phyloP scores from a whole-genome alignment of 208 protist species.

The Lotmaria passim region DNA sequence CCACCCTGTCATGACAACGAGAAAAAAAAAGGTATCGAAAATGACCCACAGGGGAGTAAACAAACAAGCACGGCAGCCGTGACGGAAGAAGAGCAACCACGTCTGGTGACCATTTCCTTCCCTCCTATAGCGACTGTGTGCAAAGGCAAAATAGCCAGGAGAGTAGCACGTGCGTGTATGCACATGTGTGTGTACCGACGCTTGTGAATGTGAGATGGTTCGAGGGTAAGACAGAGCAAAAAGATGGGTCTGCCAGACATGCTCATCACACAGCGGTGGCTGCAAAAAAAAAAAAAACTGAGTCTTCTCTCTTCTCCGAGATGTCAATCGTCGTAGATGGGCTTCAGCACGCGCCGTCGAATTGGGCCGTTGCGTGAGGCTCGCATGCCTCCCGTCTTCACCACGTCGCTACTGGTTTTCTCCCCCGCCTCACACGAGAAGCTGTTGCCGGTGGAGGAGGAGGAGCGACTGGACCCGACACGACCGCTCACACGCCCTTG shows the following conservation, averaged over 20 bases:
- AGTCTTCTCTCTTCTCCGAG: not conserved
- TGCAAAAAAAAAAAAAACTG: too few species aligned
- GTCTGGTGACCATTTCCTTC: not conserved
- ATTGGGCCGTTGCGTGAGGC: conserved; percentile 9
- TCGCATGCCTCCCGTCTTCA: not conserved
- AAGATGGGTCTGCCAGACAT: too few species aligned
- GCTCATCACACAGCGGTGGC: not conserved
- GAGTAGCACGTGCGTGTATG: too few species aligned
- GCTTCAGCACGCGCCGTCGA: conserved; percentile 15
- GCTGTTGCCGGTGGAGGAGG: not conserved
- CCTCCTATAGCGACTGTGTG: too few species aligned
- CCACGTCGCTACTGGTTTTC: not conserved
- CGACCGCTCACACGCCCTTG: not conserved
- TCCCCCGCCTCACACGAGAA: not conserved
- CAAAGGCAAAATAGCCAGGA: too few species aligned
- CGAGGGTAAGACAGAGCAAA: too few species aligned
- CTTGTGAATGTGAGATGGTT: too few species aligned
- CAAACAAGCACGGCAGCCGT: not conserved
- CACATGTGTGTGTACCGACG: too few species aligned
- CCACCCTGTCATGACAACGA: not conserved
- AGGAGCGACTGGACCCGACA: not conserved
- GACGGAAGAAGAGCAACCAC: not conserved
- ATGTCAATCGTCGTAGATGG: conserved; percentile 28
- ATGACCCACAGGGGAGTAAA: not conserved
- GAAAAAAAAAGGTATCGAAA: not conserved